Evolutionary conservation across 2,329 filamentous ascomycete species (phyloP).

Genomic region (Calonectria ilicicola): DNA sequence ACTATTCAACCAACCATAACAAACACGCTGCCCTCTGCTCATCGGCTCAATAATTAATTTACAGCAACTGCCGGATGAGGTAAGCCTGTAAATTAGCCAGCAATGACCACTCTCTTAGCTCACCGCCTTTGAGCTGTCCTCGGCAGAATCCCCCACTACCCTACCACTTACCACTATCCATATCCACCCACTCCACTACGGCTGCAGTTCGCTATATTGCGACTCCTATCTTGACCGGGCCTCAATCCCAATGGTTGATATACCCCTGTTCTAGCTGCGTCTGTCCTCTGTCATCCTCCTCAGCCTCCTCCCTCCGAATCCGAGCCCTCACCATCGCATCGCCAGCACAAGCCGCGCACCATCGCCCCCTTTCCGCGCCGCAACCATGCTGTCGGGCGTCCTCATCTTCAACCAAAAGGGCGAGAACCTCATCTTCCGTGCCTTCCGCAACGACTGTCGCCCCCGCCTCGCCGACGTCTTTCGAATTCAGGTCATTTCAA

Average conservation of each 20-base stretch:
- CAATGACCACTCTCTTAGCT: neutral
- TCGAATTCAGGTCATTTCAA: conserved; percentile 99
- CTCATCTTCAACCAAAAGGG: conserved; percentile 99
- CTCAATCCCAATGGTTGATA: conserved; percentile 1
- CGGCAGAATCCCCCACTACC: conserved; percentile 30
- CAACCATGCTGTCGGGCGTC: conserved; percentile 93
- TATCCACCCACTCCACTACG: conserved; percentile 5
- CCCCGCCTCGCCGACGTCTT: conserved; percentile 98
- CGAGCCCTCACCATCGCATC: neutral
- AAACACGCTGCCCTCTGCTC: neutral
- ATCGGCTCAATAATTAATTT: neutral
- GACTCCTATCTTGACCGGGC: conserved; percentile 24
- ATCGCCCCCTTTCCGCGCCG: conserved; percentile 26
- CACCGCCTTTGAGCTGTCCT: conserved; percentile 23
- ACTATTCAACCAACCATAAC: too few relatives aligned
- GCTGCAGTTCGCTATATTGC: conserved; percentile 14
- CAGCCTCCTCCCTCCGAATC: neutral
- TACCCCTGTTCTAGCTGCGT: neutral
- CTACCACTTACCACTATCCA: neutral
- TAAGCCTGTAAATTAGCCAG: neutral
- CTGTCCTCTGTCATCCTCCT: neutral
- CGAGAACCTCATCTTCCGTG: conserved; percentile 99
- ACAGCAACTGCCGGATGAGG: neutral
- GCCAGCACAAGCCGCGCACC: neutral
- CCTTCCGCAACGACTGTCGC: conserved; percentile 98